Percentiles rank a stretch among this genome's conserved stretches.
Evolutionary conservation across 2,329 filamentous ascomycete genomes (phyloP).

Genomic region (Monosporascus sp.): DNA sequence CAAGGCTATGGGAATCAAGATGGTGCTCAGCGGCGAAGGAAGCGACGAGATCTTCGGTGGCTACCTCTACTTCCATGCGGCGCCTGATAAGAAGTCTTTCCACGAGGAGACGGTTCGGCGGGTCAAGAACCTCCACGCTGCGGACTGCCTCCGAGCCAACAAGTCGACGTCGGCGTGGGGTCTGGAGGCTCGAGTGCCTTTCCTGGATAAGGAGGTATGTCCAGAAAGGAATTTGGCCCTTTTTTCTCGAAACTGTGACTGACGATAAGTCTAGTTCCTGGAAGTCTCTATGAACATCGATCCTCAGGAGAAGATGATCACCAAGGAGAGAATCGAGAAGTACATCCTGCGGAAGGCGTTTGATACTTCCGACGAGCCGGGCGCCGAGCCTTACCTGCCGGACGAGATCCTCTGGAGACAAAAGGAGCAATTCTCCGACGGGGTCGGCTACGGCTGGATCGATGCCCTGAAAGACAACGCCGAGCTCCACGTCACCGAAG

Average conservation of each 20-base stretch:
- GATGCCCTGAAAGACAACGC: conserved; percentile 94
- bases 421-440: conserved; percentile 99
- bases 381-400: conserved; percentile 80
- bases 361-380: conserved; percentile 83
- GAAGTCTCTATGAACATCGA: conserved; percentile 91
- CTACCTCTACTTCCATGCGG: conserved; percentile 97
- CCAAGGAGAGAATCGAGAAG: conserved; percentile 84
- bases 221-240: background rate
- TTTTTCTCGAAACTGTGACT: conserved; percentile 9
- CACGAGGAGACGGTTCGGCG: conserved; percentile 91
- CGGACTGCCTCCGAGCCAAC: conserved; percentile 97
- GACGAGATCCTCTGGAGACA: conserved; percentile 95
- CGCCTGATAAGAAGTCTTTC: conserved; percentile 86
- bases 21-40: conserved; percentile 95
- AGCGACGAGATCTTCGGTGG: conserved; percentile 98
- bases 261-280: conserved; percentile 59
- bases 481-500: conserved; percentile 82
- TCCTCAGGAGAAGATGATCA: conserved; percentile 93
- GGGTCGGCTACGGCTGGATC: conserved; percentile 98
- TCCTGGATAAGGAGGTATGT: conserved; percentile 82
- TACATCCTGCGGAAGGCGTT: conserved; percentile 98
- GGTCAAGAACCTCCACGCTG: conserved; percentile 91
- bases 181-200: conserved; percentile 93
- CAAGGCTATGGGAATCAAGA: conserved; percentile 99
- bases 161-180: conserved; percentile 99